These are phyloP conservation scores for Linnemannia elongata DNA, from an alignment of 192 early-diverging fungal species.

Conservation along the genomic window DNA sequence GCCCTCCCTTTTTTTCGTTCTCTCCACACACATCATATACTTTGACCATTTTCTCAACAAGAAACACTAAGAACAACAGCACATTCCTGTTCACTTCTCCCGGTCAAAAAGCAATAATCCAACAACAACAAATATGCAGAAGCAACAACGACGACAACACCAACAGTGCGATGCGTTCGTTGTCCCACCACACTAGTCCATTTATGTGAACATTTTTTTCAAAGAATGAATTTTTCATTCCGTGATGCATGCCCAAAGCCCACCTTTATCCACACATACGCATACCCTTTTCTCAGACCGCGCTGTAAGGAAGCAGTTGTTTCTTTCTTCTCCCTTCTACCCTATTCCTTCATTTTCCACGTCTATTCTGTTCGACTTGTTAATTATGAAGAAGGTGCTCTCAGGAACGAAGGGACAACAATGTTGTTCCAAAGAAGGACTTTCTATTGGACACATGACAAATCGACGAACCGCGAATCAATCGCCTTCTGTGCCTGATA, in stretches of 20 bases:
- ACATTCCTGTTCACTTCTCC: background rate
- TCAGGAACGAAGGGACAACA: too few relatives aligned
- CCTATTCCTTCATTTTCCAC: background rate
- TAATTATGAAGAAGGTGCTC: too few relatives aligned
- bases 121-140: background rate
- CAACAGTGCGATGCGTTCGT: background rate
- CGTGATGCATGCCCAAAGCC: too few relatives aligned
- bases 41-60: background rate
- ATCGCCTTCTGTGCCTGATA: too few relatives aligned
- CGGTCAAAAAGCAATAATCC: background rate
- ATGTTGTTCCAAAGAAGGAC: too few relatives aligned
- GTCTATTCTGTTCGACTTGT: background rate
- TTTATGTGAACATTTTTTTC: background rate
- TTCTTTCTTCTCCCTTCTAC: background rate
- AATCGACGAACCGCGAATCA: too few relatives aligned
- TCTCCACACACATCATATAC: background rate
- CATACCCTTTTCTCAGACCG: background rate
- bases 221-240: too few relatives aligned
- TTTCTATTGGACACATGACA: too few relatives aligned
- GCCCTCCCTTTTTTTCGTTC: background rate
- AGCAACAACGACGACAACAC: background rate
- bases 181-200: conserved; percentile 16
- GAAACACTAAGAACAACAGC: too few relatives aligned
- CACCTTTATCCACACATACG: background rate
- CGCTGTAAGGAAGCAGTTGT: background rate